These are phyloP conservation scores for Berberis vulgaris DNA, from an alignment of 164 flowering plant species.

Conservation along the genomic window DNA sequence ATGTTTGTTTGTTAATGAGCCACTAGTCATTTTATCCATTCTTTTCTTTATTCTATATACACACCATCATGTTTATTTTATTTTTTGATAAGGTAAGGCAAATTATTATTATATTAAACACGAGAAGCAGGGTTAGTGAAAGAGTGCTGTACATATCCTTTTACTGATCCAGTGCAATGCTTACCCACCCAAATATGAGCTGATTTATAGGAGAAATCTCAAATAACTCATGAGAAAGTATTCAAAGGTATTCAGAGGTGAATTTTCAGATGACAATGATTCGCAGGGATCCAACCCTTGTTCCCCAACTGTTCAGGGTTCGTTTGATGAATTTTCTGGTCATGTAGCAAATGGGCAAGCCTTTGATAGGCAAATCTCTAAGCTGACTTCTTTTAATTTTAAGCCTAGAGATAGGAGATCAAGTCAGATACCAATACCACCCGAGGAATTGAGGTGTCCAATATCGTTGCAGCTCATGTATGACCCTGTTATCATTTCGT, in stretches of 20 bases:
- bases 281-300: constrained; percentile 96
- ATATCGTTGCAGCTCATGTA: constrained; percentile 96
- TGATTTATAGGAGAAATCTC: too few species aligned
- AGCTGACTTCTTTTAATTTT: constrained; percentile 71
- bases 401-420: constrained; percentile 45
- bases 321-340: constrained; percentile 44
- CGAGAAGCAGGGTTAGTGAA: too few species aligned
- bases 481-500: constrained; percentile 91
- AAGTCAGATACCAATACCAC: constrained; percentile 67
- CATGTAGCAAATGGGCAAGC: constrained; percentile 34
- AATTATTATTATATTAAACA: too few species aligned
- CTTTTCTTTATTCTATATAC: too few species aligned
- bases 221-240: constrained; percentile 65
- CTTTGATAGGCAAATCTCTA: constrained; percentile 78
- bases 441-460: constrained; percentile 95
- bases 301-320: constrained; percentile 75
- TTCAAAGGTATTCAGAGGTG: constrained; percentile 86
- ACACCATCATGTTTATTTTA: too few species aligned
- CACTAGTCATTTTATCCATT: too few species aligned
- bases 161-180: too few species aligned
- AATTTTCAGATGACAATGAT: constrained; percentile 84
- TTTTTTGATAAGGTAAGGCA: too few species aligned
- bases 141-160: too few species aligned
- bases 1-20: too few species aligned
- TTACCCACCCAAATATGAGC: too few species aligned